Evolutionary conservation across 2,329 filamentous ascomycete species (phyloP), one percentile per base, ranked within the genome.

Genomic region (Trichoderma endophyticum): DNA sequence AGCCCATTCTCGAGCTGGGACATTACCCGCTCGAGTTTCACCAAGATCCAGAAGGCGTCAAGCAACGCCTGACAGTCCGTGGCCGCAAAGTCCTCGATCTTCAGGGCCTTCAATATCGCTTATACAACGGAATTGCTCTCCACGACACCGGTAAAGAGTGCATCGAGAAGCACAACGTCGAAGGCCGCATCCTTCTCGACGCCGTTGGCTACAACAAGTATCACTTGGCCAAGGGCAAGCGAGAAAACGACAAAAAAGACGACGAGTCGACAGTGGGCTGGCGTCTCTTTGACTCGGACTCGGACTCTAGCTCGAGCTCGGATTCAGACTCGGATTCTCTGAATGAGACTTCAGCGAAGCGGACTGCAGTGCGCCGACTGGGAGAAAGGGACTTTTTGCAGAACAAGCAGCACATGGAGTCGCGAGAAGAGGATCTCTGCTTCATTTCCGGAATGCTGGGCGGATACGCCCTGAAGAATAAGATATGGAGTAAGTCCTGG

Each of bases 391-490:
- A 81, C 12, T 80, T 84, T 72, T 71, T 76, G 34, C 78, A 77
- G 70, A 86, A 85, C 76, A 83, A 80, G 73, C 73, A 78, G 1
- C 76, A 79, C 26, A 83, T 86, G 80, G 76, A 86, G 1, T 75
- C 74, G 14, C 76, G 77, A 26, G 78, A 81, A 28, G 77, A 82
- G 0, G 79, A 84, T 15, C 77, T 86, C 6, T 80, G 81, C 64
- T 85, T 81, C 67, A 80, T 86, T 72, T 80, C 80, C 0, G 83
- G 82, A 6, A 71, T 83, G 51, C 76, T 85, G 43, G 77, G 82
- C 7, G 85, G 84, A 0, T 87, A 83, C 69, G 81, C 84, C 0
- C 76, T 86, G 65, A 84, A 84, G 76, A 84, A 83, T 72, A 85
- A 85, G 77, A 65, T 80, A 5, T 86, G 84, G 84, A 73, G 82